Evolutionary conservation across 139 green algal genomes (phyloP), one percentile per base, ranked within the genome.

Genomic region (Chlorella sp.): DNA sequence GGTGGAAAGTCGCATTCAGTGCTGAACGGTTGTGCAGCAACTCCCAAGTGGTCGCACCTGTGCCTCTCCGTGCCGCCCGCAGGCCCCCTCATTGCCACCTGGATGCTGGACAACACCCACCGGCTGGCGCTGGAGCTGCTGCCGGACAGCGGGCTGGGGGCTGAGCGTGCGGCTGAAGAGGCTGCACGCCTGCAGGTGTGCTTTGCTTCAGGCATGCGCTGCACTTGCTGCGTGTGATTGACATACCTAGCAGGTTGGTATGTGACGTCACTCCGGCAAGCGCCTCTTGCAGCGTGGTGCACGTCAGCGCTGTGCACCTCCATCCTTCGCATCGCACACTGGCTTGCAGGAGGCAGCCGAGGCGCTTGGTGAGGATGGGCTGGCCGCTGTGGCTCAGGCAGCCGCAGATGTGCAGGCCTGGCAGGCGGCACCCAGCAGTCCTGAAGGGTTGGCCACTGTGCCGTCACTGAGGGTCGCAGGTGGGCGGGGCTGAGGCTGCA

Each of bases 401-500:
- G 70, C 43, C 1, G 70, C 70, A 24, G 93, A 93, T 56, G 93
- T 99, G 60, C 96, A 97, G 91, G 82, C 92, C 84, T 87, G 93
- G 44, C 97, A 99, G 95, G 95, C 98, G 90, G 98, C 94, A 30
- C 96, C 96, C 26, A 96, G 99, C 88, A 34, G 91, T 0, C 94
- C 97, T 4, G 96, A 99, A 90, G 92, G 91, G 5, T 90, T 98
- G 40, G 75, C 75, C 48, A 97, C 93, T 91, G 91, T 99, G 28
- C 97, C 97, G n/a, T 89, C 90, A 22, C 93, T 99, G 82, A 77
- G 72, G 68, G 38, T 92, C 30, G 30, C 30, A 41, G 64, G 64
- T 70, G 64, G 14, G 64, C 4, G 32, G 6, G 6, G 32, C 32
- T 2, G 17, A 20, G 13, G 64, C 8, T 4, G 3, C 14, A 30